Conservation (phyloP, 2,329 filamentous ascomycete species). For the Fusarium sp. region DNA sequence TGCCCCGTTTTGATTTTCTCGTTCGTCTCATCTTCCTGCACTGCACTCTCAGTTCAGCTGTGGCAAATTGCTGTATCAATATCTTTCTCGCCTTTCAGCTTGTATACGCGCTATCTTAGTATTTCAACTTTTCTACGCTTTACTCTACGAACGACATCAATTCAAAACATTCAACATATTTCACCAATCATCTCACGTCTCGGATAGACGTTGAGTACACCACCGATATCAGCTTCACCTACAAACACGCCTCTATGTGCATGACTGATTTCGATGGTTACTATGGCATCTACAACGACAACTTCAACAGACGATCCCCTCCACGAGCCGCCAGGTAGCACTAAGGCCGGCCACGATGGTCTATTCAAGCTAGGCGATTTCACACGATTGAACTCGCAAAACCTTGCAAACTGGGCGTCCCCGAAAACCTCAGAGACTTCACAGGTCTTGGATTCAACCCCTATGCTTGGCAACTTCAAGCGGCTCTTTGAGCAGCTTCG, state of each 20-base stretch:
- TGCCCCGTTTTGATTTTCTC: not conserved
- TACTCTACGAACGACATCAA: not conserved
- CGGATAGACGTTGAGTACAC: constrained; percentile 2
- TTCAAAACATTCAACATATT: not conserved
- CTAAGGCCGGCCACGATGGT: not conserved
- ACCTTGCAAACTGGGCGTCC: constrained; percentile 16
- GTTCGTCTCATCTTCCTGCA: not conserved
- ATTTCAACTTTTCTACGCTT: not conserved
- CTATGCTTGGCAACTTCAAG: constrained; percentile 32
- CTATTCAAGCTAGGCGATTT: constrained; percentile 34
- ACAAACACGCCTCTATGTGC: constrained; percentile 19
- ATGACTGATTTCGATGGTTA: constrained; percentile 9
- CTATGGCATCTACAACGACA: constrained; percentile 26
- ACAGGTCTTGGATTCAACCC: not conserved
- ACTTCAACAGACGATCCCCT: constrained; percentile 23
- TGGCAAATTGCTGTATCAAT: constrained; percentile 15
- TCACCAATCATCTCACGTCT: constrained; percentile 1
- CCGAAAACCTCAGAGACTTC: not conserved
- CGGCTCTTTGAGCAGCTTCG: constrained; percentile 32
- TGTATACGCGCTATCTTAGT: not conserved
- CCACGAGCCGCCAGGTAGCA: constrained; percentile 35
- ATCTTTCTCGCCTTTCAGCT: not conserved
- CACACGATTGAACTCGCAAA: constrained; percentile 11
- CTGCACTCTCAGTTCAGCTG: not conserved
- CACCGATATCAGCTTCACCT: not conserved